Conservation (phyloP, 768 basidiomycete genomes). For the Clitopilus hobsonii region DNA sequence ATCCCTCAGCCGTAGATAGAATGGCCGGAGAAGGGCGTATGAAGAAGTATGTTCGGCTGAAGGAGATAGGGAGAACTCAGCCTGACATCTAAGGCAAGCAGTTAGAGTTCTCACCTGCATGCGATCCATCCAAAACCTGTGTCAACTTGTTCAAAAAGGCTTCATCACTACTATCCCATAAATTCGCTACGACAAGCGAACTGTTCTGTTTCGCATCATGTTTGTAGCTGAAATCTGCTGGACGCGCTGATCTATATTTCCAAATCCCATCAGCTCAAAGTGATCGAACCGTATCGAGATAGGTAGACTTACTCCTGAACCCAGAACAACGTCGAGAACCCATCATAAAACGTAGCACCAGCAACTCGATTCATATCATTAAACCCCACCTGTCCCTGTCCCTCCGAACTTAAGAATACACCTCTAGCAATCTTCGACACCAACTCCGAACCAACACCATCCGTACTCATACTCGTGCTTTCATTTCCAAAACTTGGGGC, state of each 20-base stretch:
- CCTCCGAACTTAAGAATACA: conserved; percentile 46
- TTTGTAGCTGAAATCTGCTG: conserved; percentile 78
- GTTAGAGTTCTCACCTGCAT: conserved; percentile 22
- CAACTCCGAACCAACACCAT: conserved; percentile 26
- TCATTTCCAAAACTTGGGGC: conserved; percentile 41
- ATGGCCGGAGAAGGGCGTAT: conserved; percentile 44
- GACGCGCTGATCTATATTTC: conserved; percentile 45
- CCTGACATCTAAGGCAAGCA: neutral
- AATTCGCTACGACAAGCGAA: conserved; percentile 49
- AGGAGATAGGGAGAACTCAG: neutral
- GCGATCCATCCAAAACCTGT: conserved; percentile 21
- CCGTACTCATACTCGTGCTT: too few species aligned
- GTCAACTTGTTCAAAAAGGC: conserved; percentile 28
- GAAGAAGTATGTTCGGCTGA: conserved; percentile 40
- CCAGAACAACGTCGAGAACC: conserved; percentile 53
- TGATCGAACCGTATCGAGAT: neutral
- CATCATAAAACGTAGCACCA: conserved; percentile 59
- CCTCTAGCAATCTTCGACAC: conserved; percentile 48
- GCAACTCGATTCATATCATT: conserved; percentile 57
- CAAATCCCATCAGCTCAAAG: neutral
- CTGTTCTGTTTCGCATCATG: conserved; percentile 64
- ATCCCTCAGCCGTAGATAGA: conserved; percentile 41
- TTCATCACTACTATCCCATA: conserved; percentile 42
- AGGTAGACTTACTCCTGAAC: conserved; percentile 61
- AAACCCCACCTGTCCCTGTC: conserved; percentile 28